These are phyloP conservation scores for Turritis glabra DNA, from an alignment of 345 rosid genomes.

Conservation along the genomic window DNA sequence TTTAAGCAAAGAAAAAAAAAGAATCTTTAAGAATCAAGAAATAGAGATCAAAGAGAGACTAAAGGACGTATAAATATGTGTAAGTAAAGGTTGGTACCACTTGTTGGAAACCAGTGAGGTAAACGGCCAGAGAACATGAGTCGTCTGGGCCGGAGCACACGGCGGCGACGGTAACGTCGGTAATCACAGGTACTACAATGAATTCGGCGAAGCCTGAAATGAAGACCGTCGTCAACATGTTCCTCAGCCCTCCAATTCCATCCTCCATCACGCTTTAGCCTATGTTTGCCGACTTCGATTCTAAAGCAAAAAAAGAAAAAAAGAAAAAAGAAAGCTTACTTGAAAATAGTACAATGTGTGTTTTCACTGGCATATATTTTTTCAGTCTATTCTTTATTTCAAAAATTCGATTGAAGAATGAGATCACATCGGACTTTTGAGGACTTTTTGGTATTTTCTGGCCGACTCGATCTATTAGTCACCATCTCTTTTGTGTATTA, in stretches of 20 bases:
- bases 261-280: constrained; percentile 32
- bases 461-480: not conserved
- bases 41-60: not conserved
- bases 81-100: constrained; percentile 47
- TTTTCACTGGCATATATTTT: constrained; percentile 8
- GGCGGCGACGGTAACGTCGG: constrained; percentile 81
- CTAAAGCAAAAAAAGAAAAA: not conserved
- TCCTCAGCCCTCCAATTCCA: constrained; percentile 38
- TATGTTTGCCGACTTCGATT: not conserved
- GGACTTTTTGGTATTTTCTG: constrained; percentile 9
- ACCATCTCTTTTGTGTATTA: not conserved
- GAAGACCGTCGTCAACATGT: constrained; percentile 63
- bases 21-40: not conserved
- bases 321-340: not conserved
- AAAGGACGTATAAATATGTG: not conserved
- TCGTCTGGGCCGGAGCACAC: constrained; percentile 65
- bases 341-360: not conserved
- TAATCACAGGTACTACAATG: constrained; percentile 68
- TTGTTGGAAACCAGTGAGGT: constrained; percentile 82
- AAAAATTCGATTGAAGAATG: not conserved
- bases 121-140: constrained; percentile 89
- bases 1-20: not conserved
- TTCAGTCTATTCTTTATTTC: not conserved
- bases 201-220: constrained; percentile 48
- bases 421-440: constrained; percentile 3